phyloP scores from a whole-genome alignment of 495 filamentous ascomycete genomes.

The Penicillium pulvis region DNA sequence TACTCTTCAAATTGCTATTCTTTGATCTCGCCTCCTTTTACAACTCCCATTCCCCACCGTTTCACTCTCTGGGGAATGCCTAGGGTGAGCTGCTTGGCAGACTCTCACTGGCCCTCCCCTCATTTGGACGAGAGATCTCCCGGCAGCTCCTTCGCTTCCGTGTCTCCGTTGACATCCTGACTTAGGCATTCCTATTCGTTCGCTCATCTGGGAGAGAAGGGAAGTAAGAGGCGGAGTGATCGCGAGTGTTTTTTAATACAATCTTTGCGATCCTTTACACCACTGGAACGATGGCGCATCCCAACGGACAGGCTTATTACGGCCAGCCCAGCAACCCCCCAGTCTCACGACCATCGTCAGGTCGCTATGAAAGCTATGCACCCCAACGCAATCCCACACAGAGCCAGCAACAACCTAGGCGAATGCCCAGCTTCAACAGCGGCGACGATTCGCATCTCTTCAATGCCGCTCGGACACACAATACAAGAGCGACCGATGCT shows the following conservation, averaged over 20 bases:
- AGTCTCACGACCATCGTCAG: slow-evolving; percentile 22
- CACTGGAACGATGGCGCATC: slow-evolving; percentile 45
- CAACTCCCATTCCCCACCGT: background rate
- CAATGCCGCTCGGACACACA: slow-evolving; percentile 34
- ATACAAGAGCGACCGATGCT: slow-evolving; percentile 32
- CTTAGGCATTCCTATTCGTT: background rate
- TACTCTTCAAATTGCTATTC: background rate
- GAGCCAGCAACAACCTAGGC: slow-evolving; percentile 47
- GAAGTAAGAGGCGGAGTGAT: background rate
- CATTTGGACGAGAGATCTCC: slow-evolving; percentile 13
- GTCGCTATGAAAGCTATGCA: slow-evolving; percentile 25
- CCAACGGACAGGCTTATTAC: slow-evolving; percentile 50
- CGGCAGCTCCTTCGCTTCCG: slow-evolving; percentile 1
- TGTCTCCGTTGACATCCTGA: background rate
- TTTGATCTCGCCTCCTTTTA: background rate
- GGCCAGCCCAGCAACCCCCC: slow-evolving; percentile 42
- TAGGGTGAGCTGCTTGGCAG: slow-evolving; percentile 8
- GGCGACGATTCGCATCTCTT: slow-evolving; percentile 70
- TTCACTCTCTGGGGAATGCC: slow-evolving; percentile 15
- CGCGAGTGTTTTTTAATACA: background rate
- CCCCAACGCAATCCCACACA: slow-evolving; percentile 29
- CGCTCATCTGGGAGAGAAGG: background rate
- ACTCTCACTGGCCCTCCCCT: slow-evolving; percentile 18
- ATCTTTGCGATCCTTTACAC: background rate
- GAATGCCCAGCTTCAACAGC: slow-evolving; percentile 73